Evolutionary conservation across 2,329 filamentous ascomycete species (phyloP).

Genomic region (Pseudogymnoascus sp.): DNA sequence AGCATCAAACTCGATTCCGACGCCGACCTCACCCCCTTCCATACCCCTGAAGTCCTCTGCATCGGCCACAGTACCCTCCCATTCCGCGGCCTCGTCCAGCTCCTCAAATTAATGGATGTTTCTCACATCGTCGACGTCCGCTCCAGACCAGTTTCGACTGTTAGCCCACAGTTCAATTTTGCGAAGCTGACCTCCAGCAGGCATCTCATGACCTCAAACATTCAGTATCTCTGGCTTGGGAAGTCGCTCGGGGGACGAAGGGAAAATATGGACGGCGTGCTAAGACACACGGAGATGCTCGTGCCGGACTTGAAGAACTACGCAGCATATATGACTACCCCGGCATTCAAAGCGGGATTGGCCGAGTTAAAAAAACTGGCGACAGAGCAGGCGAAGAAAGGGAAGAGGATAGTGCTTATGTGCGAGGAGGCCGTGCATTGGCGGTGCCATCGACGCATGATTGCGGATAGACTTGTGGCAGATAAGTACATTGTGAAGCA

Average conservation of each 20-base stretch:
- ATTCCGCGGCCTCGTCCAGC: background rate
- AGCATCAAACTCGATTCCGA: background rate
- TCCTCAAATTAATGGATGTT: background rate
- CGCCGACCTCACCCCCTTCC: background rate
- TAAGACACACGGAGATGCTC: background rate
- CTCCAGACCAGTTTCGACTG: background rate
- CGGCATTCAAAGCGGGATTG: background rate
- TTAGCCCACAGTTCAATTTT: background rate
- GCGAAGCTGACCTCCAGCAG: background rate
- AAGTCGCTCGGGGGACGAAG: background rate
- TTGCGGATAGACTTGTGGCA: background rate
- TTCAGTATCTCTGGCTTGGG: background rate
- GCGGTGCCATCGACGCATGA: background rate
- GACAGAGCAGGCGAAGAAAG: background rate
- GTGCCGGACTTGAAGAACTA: background rate
- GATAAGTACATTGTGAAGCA: background rate
- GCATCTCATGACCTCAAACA: background rate
- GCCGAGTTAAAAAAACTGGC: background rate
- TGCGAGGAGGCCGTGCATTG: background rate
- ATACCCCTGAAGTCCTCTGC: background rate
- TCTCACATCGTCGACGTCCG: background rate
- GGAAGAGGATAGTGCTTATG: background rate
- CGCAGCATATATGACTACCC: background rate
- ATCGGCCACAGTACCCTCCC: background rate
- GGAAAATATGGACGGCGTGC: background rate